Evolutionary conservation across 164 flowering plant species (phyloP).

Genomic region (Vitis labrusca): DNA sequence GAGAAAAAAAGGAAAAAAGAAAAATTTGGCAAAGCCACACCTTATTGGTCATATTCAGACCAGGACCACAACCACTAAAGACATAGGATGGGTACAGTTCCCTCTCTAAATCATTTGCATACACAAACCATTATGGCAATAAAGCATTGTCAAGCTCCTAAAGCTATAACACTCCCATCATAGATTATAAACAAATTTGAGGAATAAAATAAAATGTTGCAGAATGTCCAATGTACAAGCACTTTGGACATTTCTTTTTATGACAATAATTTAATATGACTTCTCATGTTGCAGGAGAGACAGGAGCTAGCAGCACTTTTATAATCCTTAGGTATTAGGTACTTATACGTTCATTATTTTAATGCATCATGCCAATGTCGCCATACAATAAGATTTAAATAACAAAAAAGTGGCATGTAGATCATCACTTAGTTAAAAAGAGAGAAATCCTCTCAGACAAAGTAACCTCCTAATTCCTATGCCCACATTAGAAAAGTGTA

Average conservation of each 20-base stretch:
- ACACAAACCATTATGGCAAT: not conserved
- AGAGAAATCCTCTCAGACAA: no score
- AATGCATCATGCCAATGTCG: no score
- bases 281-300: not conserved
- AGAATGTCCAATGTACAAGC: constrained; percentile 9
- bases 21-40: not conserved
- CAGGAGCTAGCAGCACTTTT: not conserved
- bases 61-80: not conserved
- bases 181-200: constrained; percentile 1
- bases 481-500: no score
- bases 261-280: not conserved
- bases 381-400: no score
- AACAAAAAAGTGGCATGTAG: no score
- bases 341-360: no score
- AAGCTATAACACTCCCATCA: constrained; percentile 10
- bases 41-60: constrained; percentile 4
- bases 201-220: not conserved
- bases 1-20: not conserved
- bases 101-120: not conserved
- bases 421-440: no score
- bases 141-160: not conserved
- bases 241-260: not conserved
- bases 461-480: no score
- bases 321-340: no score
- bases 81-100: not conserved